These are phyloP conservation scores for Dipodascus geniculatus DNA, from an alignment of 805 yeast species.

Conservation along the genomic window DNA sequence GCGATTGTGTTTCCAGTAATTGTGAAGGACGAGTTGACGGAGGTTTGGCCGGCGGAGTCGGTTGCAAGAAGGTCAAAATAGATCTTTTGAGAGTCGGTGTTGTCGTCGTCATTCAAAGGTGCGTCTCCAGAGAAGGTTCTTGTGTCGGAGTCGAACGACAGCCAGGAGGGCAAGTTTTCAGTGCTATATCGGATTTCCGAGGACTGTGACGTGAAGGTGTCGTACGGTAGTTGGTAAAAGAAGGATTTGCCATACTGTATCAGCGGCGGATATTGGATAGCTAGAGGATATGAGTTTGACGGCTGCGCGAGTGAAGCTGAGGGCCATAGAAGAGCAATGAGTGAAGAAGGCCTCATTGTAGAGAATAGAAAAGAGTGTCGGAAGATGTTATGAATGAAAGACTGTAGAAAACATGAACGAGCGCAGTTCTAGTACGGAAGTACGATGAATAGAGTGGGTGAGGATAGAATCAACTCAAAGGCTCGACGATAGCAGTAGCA, in stretches of 20 bases:
- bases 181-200: slow-evolving; percentile 42
- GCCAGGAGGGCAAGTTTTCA: slow-evolving; percentile 62
- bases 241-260: slow-evolving; percentile 63
- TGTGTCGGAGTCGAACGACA: slow-evolving; percentile 50
- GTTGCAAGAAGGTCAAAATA: slow-evolving; percentile 38
- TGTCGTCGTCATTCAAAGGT: slow-evolving; percentile 28
- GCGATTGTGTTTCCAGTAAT: slow-evolving; percentile 41
- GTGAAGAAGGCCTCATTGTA: neutral
- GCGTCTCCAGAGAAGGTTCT: slow-evolving; percentile 62
- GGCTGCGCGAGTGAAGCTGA: neutral
- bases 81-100: slow-evolving; percentile 17
- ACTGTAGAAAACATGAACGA: too few species aligned
- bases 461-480: too few species aligned
- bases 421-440: neutral
- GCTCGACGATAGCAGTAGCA: too few species aligned
- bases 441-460: neutral
- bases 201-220: slow-evolving; percentile 44
- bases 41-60: slow-evolving; percentile 40
- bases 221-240: slow-evolving; percentile 52
- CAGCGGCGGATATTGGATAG: slow-evolving; percentile 69
- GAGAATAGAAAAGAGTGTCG: neutral
- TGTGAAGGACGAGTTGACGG: slow-evolving; percentile 44
- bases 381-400: too few species aligned
- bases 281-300: neutral
- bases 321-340: neutral